Evolutionary conservation across 1,139 yeast genomes (phyloP).

Genomic region (Zygosaccharomyces sapae): DNA sequence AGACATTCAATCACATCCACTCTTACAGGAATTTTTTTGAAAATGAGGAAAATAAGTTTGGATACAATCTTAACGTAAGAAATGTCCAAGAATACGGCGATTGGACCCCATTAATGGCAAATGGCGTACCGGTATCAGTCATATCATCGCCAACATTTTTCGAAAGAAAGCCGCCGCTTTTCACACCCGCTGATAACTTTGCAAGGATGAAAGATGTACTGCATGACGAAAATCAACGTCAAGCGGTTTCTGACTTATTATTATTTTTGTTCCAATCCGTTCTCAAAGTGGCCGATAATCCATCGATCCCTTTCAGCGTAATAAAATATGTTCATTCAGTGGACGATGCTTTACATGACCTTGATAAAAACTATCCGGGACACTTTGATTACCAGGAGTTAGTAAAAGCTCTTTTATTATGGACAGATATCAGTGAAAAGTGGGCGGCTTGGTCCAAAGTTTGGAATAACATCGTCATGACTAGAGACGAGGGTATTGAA

Average conservation of each 20-base stretch:
- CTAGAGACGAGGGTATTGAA: conserved; percentile 46
- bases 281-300: conserved; percentile 62
- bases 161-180: conserved; percentile 47
- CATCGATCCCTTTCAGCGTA: conserved; percentile 70
- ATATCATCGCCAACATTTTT: conserved; percentile 41
- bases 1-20: conserved; percentile 62
- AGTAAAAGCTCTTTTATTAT: conserved; percentile 31
- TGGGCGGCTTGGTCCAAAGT: conserved; percentile 36
- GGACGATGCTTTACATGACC: conserved; percentile 45
- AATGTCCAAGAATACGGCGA: conserved; percentile 54
- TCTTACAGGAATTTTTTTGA: conserved; percentile 44
- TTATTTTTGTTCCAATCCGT: conserved; percentile 52
- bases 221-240: conserved; percentile 49
- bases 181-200: conserved; percentile 65
- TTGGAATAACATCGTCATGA: conserved; percentile 31
- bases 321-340: conserved; percentile 46
- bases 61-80: conserved; percentile 24
- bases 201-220: conserved; percentile 48
- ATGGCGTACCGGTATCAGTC: conserved; percentile 62
- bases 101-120: conserved; percentile 51
- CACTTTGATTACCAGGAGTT: conserved; percentile 33
- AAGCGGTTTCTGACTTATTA: conserved; percentile 54
- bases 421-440: conserved; percentile 42
- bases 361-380: conserved; percentile 43
- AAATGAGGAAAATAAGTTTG: conserved; percentile 19